A percentile compares a stretch with the other conserved stretches of the same genome.
Conservation (phyloP, 78 protist genomes). For the Guillardia theta region DNA sequence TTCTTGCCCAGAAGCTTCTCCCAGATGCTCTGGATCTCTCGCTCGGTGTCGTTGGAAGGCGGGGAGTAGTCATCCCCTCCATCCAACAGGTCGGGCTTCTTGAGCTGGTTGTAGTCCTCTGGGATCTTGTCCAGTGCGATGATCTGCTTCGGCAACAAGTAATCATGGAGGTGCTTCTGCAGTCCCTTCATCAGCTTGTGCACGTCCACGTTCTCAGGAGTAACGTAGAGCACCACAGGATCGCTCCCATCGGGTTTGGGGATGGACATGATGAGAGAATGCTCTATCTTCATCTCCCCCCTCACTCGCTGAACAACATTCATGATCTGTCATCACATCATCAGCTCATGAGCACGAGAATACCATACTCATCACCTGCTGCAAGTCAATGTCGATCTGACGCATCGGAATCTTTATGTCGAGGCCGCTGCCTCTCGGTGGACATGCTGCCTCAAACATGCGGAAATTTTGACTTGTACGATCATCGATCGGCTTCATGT, state of each 20-base stretch:
- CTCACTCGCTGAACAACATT: too few relatives aligned
- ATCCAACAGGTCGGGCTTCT: neutral
- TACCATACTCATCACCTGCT: neutral
- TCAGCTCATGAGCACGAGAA: too few relatives aligned
- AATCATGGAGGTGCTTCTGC: neutral
- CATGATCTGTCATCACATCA: too few relatives aligned
- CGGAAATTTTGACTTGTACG: neutral
- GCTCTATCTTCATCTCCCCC: too few relatives aligned
- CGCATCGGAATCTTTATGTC: neutral
- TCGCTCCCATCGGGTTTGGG: too few relatives aligned
- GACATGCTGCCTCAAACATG: neutral
- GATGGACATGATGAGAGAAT: too few relatives aligned
- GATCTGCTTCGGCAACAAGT: neutral
- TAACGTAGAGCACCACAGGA: neutral
- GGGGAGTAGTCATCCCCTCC: neutral
- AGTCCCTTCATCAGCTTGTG: neutral
- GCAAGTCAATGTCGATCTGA: neutral
- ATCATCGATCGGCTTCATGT: neutral
- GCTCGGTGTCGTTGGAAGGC: neutral
- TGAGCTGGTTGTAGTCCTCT: neutral
- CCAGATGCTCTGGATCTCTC: neutral
- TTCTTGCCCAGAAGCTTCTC: neutral
- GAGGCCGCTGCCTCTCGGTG: neutral
- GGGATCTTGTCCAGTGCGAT: neutral
- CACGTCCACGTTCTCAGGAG: neutral